These are phyloP conservation scores for Suhomyces bokatorum DNA, from an alignment of 1,139 yeast species.

Conservation along the genomic window DNA sequence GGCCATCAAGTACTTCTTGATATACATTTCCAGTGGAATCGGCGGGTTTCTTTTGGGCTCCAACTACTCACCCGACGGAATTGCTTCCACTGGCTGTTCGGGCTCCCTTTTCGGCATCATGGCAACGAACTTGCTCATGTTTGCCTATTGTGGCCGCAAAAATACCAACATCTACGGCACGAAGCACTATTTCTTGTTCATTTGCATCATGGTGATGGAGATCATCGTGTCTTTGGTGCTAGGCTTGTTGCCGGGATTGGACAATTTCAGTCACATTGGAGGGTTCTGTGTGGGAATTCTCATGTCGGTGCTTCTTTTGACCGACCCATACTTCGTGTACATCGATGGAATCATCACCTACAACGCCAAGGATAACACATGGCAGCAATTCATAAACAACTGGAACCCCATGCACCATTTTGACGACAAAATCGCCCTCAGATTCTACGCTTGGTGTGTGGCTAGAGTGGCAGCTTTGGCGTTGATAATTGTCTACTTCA, in stretches of 20 bases:
- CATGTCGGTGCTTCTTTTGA: conserved; percentile 51
- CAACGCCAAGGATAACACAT: conserved; percentile 35
- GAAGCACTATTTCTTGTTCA: conserved; percentile 43
- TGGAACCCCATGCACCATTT: conserved; percentile 44
- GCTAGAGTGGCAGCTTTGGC: conserved; percentile 50
- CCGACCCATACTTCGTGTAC: conserved; percentile 58
- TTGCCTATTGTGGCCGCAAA: conserved; percentile 56
- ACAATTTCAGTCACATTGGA: conserved; percentile 76
- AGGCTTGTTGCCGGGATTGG: conserved; percentile 73
- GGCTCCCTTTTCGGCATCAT: conserved; percentile 74
- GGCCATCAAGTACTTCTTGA: conserved; percentile 50
- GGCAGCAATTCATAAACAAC: conserved; percentile 43
- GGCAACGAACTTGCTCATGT: conserved; percentile 59
- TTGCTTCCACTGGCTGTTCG: conserved; percentile 74
- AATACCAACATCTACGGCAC: conserved; percentile 46
- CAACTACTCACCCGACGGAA: conserved; percentile 69
- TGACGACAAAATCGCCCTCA: conserved; percentile 34
- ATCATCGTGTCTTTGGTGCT: conserved; percentile 61
- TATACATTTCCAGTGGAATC: conserved; percentile 64
- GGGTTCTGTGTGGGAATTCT: conserved; percentile 69
- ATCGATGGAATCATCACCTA: conserved; percentile 44
- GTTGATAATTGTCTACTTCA: conserved; percentile 53
- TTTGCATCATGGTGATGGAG: conserved; percentile 54
- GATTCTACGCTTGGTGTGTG: conserved; percentile 51
- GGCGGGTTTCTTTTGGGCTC: conserved; percentile 72